Evolutionary conservation across 371 early-diverging fungal species (phyloP).

Genomic region (Gilbertella persicaria): DNA sequence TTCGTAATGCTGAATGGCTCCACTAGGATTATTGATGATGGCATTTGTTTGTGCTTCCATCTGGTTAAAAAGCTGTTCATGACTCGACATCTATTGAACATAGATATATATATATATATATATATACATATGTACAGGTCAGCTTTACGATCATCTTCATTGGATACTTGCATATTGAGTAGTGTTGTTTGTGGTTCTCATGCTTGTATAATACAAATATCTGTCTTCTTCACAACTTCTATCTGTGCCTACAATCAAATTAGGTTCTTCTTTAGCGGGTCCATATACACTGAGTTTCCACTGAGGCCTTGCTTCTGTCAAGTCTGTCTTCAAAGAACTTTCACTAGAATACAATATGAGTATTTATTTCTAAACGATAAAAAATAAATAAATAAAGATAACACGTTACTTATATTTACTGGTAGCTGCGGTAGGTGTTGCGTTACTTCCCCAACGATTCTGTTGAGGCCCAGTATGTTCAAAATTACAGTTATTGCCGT

Average conservation of each 20-base stretch:
- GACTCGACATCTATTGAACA: conserved; percentile 21
- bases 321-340: conserved; percentile 38
- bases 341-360: conserved; percentile 28
- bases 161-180: conserved; percentile 42
- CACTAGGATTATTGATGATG: conserved; percentile 28
- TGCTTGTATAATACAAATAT: conserved; percentile 47
- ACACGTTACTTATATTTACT: conserved; percentile 37
- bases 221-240: conserved; percentile 62
- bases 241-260: conserved; percentile 60
- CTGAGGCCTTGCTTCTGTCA: conserved; percentile 51
- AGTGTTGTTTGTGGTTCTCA: conserved; percentile 33
- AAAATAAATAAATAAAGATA: neutral
- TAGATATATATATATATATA: too few species aligned
- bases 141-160: neutral
- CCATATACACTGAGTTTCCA: conserved; percentile 58
- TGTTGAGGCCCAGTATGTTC: conserved; percentile 33
- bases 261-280: conserved; percentile 69
- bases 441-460: conserved; percentile 7
- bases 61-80: conserved; percentile 27
- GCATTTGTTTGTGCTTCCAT: conserved; percentile 41
- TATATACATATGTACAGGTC: neutral
- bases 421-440: conserved; percentile 6
- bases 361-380: neutral
- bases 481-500: conserved; percentile 49
- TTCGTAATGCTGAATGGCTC: conserved; percentile 44